Evolutionary conservation across 371 early-diverging fungal genomes (phyloP).

Genomic region (Umbelopsis sp.): DNA sequence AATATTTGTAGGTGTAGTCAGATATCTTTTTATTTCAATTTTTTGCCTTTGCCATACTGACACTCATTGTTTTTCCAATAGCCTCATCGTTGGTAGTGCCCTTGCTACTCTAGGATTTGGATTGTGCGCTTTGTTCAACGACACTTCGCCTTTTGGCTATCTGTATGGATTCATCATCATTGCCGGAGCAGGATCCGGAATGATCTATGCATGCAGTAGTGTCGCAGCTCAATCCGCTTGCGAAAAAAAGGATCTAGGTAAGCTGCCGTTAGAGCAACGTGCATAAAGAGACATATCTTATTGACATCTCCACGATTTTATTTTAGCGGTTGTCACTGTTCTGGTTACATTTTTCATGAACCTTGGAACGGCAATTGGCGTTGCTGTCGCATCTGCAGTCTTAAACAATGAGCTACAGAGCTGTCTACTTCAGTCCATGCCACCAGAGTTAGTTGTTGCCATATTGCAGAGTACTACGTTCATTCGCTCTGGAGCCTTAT

Average conservation of each 20-base stretch:
- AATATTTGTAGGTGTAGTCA: constrained; percentile 41
- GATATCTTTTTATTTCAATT: not conserved
- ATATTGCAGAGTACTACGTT: constrained; percentile 40
- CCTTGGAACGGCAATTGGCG: constrained; percentile 52
- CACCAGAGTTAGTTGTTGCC: constrained; percentile 24
- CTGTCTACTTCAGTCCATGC: constrained; percentile 30
- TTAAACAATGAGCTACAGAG: constrained; percentile 38
- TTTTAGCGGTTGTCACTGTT: constrained; percentile 44
- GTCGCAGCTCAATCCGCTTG: constrained; percentile 52
- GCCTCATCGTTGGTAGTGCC: constrained; percentile 43
- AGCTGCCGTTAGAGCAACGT: not conserved
- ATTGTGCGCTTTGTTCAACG: constrained; percentile 33
- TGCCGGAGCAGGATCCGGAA: constrained; percentile 50
- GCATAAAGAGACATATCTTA: no score
- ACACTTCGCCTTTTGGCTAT: constrained; percentile 37
- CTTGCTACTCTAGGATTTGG: constrained; percentile 42
- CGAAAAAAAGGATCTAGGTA: constrained; percentile 38
- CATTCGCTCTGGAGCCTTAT: constrained; percentile 39
- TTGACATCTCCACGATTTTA: not conserved
- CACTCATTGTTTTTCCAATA: constrained; percentile 12
- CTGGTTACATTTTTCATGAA: constrained; percentile 48
- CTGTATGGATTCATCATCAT: constrained; percentile 47
- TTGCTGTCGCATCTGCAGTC: constrained; percentile 45
- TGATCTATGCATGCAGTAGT: constrained; percentile 41
- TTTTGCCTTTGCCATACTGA: no score